Base-by-base conservation (phyloP, 306 rosid species). In the Arachis hypogaea region DNA sequence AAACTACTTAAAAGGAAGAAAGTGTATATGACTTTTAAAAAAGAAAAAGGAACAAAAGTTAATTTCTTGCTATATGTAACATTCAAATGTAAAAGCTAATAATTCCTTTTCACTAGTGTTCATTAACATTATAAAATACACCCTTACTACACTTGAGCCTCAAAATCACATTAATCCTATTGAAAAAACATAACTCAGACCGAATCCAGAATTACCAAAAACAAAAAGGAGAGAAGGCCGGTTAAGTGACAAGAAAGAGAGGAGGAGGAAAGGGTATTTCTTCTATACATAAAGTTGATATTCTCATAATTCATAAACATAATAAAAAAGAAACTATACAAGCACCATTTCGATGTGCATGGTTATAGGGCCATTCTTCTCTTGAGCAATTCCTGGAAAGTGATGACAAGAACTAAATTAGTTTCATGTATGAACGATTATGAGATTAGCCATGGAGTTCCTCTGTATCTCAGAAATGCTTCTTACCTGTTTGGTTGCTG, bases 401-500 rank as follows among this genome's bases (percentile, higher is more conserved):
- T 52, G 60, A 67, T 46, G 75, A 68, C 59, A 55, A 50, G 16
- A 45, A 59, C 57, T 59, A 14, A 56, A 68, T 75, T 56, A 73
- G 68, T 18, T 47, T 65, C 69, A 40, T 11, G 22, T 36, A 28
- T 68, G 75, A 70, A 41, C 7, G 6, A 41, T 56, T 38, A 63
- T 51, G 10, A 45, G 54, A 71, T 36, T 29, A 29, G 36, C 9
- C 16, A 54, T 38, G 4, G 7, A 52, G 4, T 66, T 46, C 11
- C 69, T 42, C 59, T 49, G 44, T 12, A 30, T 58, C 29, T 81
- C 60, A 82, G 18, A 64, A 61, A 33, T 11, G 55, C 41, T 38
- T 42, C 42, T 36, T 82, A 90, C 98, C 98, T 78, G 79, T 80
- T 90, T 85, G 79, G 90, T 84, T 63, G 91, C 88, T 9, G 82